Evolutionary conservation across 345 rosid genomes (phyloP).

Genomic region (Euphorbia peplus): DNA sequence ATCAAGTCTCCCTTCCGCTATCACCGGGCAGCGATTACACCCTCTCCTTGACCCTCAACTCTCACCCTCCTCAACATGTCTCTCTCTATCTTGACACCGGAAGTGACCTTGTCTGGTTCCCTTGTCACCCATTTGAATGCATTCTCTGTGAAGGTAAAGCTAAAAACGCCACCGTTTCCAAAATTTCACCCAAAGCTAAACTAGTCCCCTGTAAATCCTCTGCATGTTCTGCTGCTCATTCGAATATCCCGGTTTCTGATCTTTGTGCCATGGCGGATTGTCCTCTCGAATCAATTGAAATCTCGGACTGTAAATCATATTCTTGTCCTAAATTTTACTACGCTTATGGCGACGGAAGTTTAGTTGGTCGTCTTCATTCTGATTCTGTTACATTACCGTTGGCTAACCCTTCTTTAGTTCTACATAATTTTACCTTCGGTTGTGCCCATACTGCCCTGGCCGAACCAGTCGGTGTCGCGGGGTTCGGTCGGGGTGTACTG

Average conservation of each 20-base stretch:
- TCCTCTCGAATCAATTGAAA: constrained; percentile 76
- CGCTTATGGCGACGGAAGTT: constrained; percentile 94
- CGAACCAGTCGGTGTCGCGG: constrained; percentile 94
- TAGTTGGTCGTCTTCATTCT: constrained; percentile 53
- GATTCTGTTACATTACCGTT: constrained; percentile 55
- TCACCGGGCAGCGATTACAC: constrained; percentile 89
- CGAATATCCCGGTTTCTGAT: constrained; percentile 59
- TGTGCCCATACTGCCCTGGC: constrained; percentile 84
- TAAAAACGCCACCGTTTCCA: constrained; percentile 19
- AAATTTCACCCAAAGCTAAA: constrained; percentile 47
- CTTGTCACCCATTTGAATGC: constrained; percentile 82
- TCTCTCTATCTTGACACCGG: constrained; percentile 94
- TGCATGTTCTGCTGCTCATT: constrained; percentile 82
- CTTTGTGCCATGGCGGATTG: constrained; percentile 81
- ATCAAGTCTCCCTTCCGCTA: constrained; percentile 77
- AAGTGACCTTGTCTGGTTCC: constrained; percentile 96
- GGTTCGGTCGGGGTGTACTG: constrained; percentile 83
- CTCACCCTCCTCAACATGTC: constrained; percentile 43
- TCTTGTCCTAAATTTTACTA: constrained; percentile 83
- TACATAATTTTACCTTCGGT: constrained; percentile 76
- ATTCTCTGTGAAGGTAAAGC: constrained; percentile 80
- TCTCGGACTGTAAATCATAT: constrained; percentile 56
- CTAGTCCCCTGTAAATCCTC: constrained; percentile 58
- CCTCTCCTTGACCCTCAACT: constrained; percentile 56
- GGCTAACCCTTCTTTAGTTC: constrained; percentile 35